Base-by-base conservation (phyloP, 2,329 filamentous ascomycete genomes). In the Penicillium sp. region DNA sequence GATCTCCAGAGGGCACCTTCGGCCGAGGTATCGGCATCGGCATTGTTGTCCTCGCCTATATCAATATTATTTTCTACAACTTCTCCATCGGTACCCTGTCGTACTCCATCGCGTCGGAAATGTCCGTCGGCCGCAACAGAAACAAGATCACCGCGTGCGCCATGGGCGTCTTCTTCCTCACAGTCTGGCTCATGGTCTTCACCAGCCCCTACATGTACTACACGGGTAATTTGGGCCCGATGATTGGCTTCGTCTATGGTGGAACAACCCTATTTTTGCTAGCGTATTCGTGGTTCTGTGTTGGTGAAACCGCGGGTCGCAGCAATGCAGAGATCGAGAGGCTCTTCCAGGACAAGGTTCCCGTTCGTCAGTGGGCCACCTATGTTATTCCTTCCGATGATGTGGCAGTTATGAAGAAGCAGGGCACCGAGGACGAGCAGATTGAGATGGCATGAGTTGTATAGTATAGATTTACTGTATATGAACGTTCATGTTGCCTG, bases 51-150 rank as follows among this genome's bases (percentile, higher is more conserved):
- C 67, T 73, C 42, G 64, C 59, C 26, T 74, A 74, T 55, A 60
- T 71, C 34, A 69, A 71, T 46, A 69, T 75, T 50, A 68, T 66
- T 19, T 68, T 66, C 10, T 75, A 74, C 58, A 75, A 75, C 57
- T 75, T 75, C 56, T 67, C 67, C 13, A 67, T 66, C 60, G 73
- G 72, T 1, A 69, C 73, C 0, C 60, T 73, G 1, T 64, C 61
- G 2, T 75, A 64, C 61, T 69, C 71, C 0, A 69, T 74, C 34
- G 71, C 70, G 26, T 70, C 67, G 3, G 74, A 77, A 53, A 72
- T 75, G 68, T 70, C 74, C 0, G 72, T 75, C 22, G 74, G 74
- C 4, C 69, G 67, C 13, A 77, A 77, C 59, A 64, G 71, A 43
- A 74, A 74, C 58, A 74, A 75, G 57, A 75, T 74, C 54, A 70